Percentiles rank a stretch among this genome's conserved stretches.
phyloP scores from a whole-genome alignment of 371 early-diverging fungal genomes.

The Globomyces sp. region DNA sequence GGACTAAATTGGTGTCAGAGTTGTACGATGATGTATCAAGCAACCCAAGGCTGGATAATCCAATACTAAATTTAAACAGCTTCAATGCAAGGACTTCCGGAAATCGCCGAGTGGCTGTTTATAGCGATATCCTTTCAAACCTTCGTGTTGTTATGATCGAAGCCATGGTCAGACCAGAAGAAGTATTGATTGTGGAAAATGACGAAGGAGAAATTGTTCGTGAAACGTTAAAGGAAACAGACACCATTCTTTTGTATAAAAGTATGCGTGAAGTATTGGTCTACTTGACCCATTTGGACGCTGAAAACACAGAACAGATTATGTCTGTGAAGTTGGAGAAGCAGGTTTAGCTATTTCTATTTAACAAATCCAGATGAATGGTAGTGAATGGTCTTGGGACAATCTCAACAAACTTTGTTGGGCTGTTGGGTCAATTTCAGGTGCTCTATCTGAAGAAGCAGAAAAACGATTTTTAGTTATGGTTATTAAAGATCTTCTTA shows the following conservation, averaged over 20 bases:
- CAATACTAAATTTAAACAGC: conserved; percentile 45
- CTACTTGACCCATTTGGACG: conserved; percentile 94
- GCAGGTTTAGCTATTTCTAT: conserved; percentile 57
- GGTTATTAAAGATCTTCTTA: conserved; percentile 95
- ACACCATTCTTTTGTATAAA: conserved; percentile 97
- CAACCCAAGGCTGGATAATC: conserved; percentile 48
- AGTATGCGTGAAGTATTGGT: conserved; percentile 98
- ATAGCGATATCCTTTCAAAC: conserved; percentile 74
- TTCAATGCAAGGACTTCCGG: conserved; percentile 34
- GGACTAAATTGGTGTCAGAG: conserved; percentile 86
- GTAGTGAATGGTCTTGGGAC: conserved; percentile 92
- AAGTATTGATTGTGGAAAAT: conserved; percentile 97
- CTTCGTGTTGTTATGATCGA: conserved; percentile 93
- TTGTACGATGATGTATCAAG: conserved; percentile 77
- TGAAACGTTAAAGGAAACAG: conserved; percentile 97
- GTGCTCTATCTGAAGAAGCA: conserved; percentile 92
- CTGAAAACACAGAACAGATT: conserved; percentile 87
- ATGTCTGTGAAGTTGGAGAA: conserved; percentile 87
- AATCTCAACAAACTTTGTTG: conserved; percentile 98
- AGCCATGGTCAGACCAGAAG: conserved; percentile 96
- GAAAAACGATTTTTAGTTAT: conserved; percentile 98
- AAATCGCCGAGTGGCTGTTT: conserved; percentile 67
- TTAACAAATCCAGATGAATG: conserved; percentile 68
- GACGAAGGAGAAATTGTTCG: conserved; percentile 99
- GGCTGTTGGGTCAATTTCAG: conserved; percentile 98